Evolutionary conservation across 257 asterid genomes (phyloP).

Genomic region (Catharanthus roseus): DNA sequence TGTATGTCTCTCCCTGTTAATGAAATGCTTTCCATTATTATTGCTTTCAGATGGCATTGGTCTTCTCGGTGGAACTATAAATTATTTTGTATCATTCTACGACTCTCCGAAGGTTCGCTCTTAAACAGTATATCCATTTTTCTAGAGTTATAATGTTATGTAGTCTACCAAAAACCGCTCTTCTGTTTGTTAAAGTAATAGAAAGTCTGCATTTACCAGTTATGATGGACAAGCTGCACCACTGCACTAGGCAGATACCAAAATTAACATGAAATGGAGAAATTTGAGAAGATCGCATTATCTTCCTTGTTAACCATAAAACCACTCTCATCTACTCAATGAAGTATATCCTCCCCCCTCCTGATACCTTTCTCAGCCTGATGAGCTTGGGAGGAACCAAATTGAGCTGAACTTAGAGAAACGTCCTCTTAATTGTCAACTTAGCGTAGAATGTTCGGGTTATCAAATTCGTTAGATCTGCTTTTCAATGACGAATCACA

Average conservation of each 20-base stretch:
- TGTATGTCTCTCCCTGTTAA: not conserved
- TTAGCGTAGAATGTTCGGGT: not conserved
- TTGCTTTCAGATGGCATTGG: constrained; percentile 84
- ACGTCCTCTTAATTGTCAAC: not conserved
- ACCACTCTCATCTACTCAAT: not conserved
- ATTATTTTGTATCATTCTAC: constrained; percentile 68
- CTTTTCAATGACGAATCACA: not conserved
- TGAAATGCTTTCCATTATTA: constrained; percentile 9
- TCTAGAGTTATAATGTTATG: not conserved
- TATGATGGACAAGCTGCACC: not conserved
- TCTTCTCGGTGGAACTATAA: constrained; percentile 91
- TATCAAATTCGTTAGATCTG: not conserved
- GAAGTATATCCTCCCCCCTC: too few species aligned
- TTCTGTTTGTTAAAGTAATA: not conserved
- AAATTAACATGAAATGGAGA: not conserved
- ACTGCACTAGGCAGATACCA: not conserved
- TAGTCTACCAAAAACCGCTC: not conserved
- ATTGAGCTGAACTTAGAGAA: not conserved
- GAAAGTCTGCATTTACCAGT: not conserved
- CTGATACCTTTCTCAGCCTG: not conserved
- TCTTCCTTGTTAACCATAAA: not conserved
- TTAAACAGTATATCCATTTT: constrained; percentile 9
- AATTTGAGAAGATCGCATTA: not conserved
- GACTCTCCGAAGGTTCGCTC: constrained; percentile 81
- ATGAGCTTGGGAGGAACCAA: not conserved